Evolutionary conservation across 179 eudicot species (phyloP).

Genomic region (Patellifolia procumbens): DNA sequence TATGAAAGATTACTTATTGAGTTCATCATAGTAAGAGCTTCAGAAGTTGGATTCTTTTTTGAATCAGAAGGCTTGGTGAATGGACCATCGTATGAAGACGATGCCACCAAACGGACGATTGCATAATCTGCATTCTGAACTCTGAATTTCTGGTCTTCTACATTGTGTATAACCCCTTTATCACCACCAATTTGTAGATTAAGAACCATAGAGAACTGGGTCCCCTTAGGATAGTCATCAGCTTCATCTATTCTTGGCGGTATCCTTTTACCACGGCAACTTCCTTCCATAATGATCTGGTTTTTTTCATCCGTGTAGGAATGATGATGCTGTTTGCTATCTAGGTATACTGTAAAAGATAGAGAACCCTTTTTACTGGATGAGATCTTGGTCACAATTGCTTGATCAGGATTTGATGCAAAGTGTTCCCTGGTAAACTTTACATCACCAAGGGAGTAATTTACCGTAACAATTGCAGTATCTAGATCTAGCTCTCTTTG

Average conservation of each 20-base stretch:
- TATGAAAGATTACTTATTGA: conserved; percentile 51
- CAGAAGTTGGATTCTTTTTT: conserved; percentile 56
- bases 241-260: conserved; percentile 37
- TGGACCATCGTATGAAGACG: conserved; percentile 80
- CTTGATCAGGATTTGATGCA: conserved; percentile 80
- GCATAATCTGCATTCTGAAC: conserved; percentile 73
- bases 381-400: conserved; percentile 64
- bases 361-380: conserved; percentile 57
- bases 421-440: conserved; percentile 70
- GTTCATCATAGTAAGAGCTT: conserved; percentile 42
- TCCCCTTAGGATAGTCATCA: conserved; percentile 53
- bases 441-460: conserved; percentile 55
- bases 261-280: conserved; percentile 64
- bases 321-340: conserved; percentile 62
- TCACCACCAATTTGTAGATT: conserved; percentile 58
- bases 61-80: conserved; percentile 68
- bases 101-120: conserved; percentile 57
- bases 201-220: conserved; percentile 61
- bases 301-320: conserved; percentile 44
- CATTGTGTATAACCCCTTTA: conserved; percentile 39
- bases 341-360: conserved; percentile 61
- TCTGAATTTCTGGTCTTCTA: conserved; percentile 56
- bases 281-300: conserved; percentile 79
- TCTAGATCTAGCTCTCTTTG: conserved; percentile 72
- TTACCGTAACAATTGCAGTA: conserved; percentile 66